A percentile compares a stretch with the other conserved stretches of the same genome.
phyloP scores from a whole-genome alignment of 2,329 filamentous ascomycete species.

The Fusarium sp. region DNA sequence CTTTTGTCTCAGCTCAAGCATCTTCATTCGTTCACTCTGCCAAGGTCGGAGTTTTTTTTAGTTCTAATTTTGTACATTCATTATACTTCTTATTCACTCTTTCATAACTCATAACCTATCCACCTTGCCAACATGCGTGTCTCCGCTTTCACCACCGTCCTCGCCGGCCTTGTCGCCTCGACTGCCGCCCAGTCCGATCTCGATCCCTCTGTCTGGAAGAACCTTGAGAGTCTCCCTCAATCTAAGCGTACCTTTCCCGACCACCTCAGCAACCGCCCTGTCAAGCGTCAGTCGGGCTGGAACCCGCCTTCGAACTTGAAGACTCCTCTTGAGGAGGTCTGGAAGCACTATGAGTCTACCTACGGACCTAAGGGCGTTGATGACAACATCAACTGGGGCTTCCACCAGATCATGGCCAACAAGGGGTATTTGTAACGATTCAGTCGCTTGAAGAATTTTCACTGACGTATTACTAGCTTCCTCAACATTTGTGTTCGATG shows the following conservation, averaged over 20 bases:
- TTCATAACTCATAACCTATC: neutral
- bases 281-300: constrained; percentile 34
- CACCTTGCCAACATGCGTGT: constrained; percentile 15
- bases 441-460: no score
- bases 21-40: constrained; percentile 18
- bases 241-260: neutral
- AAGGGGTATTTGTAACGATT: constrained; percentile 43
- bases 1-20: neutral
- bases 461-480: neutral
- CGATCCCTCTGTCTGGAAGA: constrained; percentile 30
- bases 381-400: constrained; percentile 46
- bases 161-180: constrained; percentile 17
- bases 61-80: constrained; percentile 5
- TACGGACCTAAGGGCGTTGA: constrained; percentile 23
- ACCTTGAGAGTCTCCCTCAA: constrained; percentile 15
- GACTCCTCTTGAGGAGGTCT: constrained; percentile 28
- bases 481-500: constrained; percentile 54
- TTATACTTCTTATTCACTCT: neutral
- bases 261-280: constrained; percentile 22
- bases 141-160: neutral
- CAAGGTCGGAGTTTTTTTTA: constrained; percentile 4
- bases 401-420: constrained; percentile 47
- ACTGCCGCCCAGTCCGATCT: constrained; percentile 28
- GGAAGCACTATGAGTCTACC: constrained; percentile 28
- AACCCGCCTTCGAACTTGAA: constrained; percentile 26